These are phyloP conservation scores for Serendipita sp. DNA, from an alignment of 768 basidiomycete species.

Conservation along the genomic window DNA sequence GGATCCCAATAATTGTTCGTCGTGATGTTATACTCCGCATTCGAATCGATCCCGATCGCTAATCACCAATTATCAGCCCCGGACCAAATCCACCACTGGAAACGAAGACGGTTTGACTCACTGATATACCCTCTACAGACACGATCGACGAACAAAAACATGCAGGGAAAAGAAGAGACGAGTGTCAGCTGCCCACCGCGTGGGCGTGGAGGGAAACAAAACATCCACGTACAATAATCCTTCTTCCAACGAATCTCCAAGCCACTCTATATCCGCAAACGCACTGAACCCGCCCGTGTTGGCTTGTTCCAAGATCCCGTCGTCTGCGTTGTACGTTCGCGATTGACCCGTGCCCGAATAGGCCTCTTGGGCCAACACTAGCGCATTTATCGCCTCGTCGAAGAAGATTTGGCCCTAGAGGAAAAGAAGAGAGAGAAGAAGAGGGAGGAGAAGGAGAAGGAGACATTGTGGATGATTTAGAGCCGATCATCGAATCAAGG, in stretches of 20 bases:
- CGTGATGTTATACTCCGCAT: conserved; percentile 12
- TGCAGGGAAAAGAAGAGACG: too few species aligned
- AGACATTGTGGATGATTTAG: too few species aligned
- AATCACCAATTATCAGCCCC: neutral
- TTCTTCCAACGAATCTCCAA: conserved; percentile 18
- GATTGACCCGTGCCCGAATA: conserved; percentile 19
- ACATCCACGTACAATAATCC: conserved; percentile 15
- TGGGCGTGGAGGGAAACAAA: neutral
- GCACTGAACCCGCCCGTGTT: conserved; percentile 19
- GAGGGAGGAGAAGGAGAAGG: too few species aligned
- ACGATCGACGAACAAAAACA: neutral
- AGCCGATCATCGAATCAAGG: too few species aligned
- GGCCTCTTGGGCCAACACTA: conserved; percentile 17
- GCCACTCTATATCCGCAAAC: conserved; percentile 18
- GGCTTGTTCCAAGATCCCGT: conserved; percentile 17
- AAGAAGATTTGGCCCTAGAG: conserved; percentile 26
- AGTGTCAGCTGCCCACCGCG: too few species aligned
- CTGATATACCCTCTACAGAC: conserved; percentile 18
- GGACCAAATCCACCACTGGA: too few species aligned
- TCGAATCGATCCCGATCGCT: conserved; percentile 22
- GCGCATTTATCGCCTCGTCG: conserved; percentile 21
- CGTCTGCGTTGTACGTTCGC: conserved; percentile 20
- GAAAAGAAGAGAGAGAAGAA: neutral
- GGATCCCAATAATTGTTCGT: conserved; percentile 14
- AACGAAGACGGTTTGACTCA: neutral